Evolutionary conservation across 805 yeast genomes (phyloP), one percentile per base, ranked within the genome.

Genomic region (Metschnikowia colocasiae): DNA sequence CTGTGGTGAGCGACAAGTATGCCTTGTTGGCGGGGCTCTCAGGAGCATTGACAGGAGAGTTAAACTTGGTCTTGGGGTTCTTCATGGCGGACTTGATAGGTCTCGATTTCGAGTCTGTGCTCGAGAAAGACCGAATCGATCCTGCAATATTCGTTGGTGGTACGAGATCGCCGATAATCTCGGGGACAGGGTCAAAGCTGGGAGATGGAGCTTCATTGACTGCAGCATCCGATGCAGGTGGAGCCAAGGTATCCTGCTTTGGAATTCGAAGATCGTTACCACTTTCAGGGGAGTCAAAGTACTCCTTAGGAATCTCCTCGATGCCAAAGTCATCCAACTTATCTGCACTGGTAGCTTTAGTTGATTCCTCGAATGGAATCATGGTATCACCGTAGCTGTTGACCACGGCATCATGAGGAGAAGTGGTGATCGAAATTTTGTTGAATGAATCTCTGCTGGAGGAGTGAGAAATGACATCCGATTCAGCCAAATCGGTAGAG

Each of bases 1-100:
- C 91, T 0, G 94, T 86, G 1, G 91, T 76, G 45, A 83, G 64
- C 0, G 87, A 81, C 37, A 84, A 59, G 56, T 84, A 84, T 0
- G 87, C 89, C 49, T 75, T 77, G 23, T 78, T 78, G 0, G 87
- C 87, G 1, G 85, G 72, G 19, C 49, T 53, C 6, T 46, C 48
- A 4, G 48, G 49, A 4, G 46, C 30, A 15, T 45, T 38, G 30
- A 47, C 48, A 15, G 40, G 31, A 4, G 56, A 35, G 26, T 51
- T 52, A 37, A 57, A 58, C 32, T 59, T 55, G 4, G 69, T 58
- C 8, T 57, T 50, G 1, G 73, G 59, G 44, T 61, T 63, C 46
- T 79, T 79, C 71, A 79, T 67, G 15, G 80, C 83, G 1, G 82
- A 77, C 67, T 76, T 71, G 55, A 59, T 56, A 12, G 64, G 55